Percentiles rank a stretch among this genome's conserved stretches.
Conservation (phyloP, 169 alveolate species). For the Besnoitia besnoiti region DNA sequence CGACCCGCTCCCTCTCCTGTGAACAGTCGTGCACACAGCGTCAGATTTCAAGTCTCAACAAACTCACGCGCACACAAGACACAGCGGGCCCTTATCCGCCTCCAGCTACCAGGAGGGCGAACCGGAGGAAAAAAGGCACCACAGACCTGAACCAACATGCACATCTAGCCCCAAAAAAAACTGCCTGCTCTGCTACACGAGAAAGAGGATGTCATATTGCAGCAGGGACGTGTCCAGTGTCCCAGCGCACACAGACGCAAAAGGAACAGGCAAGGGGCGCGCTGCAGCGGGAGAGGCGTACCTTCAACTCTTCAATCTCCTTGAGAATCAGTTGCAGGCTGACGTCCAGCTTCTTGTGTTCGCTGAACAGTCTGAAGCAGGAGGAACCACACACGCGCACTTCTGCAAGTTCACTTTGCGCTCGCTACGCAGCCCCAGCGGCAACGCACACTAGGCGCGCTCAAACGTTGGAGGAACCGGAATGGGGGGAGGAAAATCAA, state of each 20-base stretch:
- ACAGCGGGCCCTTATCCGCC: too few species aligned
- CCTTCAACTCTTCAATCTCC: not conserved
- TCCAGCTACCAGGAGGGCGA: not conserved
- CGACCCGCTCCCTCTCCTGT: not conserved
- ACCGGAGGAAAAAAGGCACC: not conserved
- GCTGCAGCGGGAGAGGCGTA: not conserved
- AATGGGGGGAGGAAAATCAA: not conserved
- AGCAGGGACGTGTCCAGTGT: not conserved
- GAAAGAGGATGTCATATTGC: not conserved
- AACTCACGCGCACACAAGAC: too few species aligned
- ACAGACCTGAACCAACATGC: not conserved
- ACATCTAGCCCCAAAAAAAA: not conserved
- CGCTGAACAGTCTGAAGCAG: not conserved
- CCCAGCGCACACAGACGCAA: not conserved
- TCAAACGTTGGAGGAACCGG: not conserved
- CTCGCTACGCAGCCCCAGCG: not conserved
- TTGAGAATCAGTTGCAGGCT: not conserved
- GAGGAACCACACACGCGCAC: not conserved
- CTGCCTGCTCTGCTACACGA: not conserved
- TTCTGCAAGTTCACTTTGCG: too few species aligned
- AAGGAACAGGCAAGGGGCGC: not conserved
- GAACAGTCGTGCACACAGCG: not conserved
- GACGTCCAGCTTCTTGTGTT: not conserved
- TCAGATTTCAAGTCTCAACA: too few species aligned
- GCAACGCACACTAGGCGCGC: not conserved